A percentile compares a stretch with the other conserved stretches of the same genome.
Evolutionary conservation across 306 rosid species (phyloP).

Genomic region (Glycyrrhiza uralensis): DNA sequence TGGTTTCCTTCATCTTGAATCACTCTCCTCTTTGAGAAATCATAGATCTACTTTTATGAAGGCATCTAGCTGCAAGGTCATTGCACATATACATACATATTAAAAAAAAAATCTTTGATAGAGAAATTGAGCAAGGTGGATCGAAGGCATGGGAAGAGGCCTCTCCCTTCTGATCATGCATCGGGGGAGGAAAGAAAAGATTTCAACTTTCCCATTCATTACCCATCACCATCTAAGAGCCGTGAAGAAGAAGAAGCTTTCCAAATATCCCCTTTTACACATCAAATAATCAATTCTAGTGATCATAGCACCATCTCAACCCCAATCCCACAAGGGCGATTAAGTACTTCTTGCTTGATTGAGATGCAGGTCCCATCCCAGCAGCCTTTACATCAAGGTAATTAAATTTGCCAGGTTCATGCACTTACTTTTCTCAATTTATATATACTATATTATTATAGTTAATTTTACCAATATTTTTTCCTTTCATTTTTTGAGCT

Average conservation of each 20-base stretch:
- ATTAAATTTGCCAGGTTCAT: not conserved
- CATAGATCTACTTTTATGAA: constrained; percentile 28
- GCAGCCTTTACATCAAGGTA: constrained; percentile 18
- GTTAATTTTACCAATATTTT: too few species aligned
- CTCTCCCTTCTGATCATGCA: not conserved
- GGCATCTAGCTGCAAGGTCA: not conserved
- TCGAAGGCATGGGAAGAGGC: not conserved
- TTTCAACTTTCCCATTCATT: constrained; percentile 1
- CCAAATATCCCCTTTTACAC: not conserved
- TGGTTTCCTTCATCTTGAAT: not conserved
- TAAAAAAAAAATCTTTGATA: not conserved
- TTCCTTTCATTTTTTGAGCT: not conserved
- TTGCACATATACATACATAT: not conserved
- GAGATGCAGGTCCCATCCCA: constrained; percentile 17
- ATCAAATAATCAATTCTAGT: not conserved
- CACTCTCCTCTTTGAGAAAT: not conserved
- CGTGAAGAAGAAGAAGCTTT: constrained; percentile 23
- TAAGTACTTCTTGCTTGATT: constrained; percentile 16
- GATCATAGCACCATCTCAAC: not conserved
- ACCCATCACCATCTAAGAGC: constrained; percentile 9
- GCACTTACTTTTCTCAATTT: not conserved
- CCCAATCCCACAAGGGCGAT: constrained; percentile 12
- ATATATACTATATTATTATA: too few species aligned
- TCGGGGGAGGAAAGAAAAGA: constrained; percentile 27
- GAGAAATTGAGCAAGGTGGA: not conserved